phyloP scores from a whole-genome alignment of 306 rosid species.

The Aeschynomene evenia region DNA sequence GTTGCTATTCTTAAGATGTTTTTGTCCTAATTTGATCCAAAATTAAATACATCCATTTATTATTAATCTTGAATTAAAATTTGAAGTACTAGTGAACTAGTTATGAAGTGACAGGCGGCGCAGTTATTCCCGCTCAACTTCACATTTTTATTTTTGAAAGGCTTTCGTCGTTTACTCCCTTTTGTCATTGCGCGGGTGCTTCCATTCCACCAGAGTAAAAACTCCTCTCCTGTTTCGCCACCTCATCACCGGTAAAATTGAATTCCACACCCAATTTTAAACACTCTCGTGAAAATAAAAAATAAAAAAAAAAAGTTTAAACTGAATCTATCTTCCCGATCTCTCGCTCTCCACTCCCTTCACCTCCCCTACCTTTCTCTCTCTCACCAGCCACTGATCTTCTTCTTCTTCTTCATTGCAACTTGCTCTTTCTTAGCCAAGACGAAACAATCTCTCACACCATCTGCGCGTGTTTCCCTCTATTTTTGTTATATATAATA shows the following conservation, averaged over 20 bases:
- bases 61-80: no score
- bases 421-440: slow-evolving; percentile 66
- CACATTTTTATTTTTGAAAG: slow-evolving; percentile 41
- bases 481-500: not conserved
- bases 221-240: slow-evolving; percentile 28
- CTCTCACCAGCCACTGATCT: slow-evolving; percentile 34
- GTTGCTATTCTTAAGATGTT: no score
- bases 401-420: slow-evolving; percentile 48
- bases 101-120: slow-evolving; percentile 30
- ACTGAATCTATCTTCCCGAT: slow-evolving; percentile 25
- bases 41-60: no score
- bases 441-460: slow-evolving; percentile 65
- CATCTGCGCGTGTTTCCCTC: slow-evolving; percentile 25
- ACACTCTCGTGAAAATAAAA: not conserved
- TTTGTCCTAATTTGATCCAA: no score
- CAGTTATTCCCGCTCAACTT: slow-evolving; percentile 87
- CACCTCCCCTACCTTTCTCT: not conserved
- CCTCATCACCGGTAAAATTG: slow-evolving; percentile 42
- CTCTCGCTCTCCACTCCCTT: not conserved
- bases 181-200: slow-evolving; percentile 39
- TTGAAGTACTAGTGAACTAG: no score
- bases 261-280: not conserved
- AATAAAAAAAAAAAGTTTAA: slow-evolving; percentile 25
- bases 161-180: not conserved
- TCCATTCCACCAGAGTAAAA: slow-evolving; percentile 35